Conservation (phyloP, 2,329 filamentous ascomycete species). For the Penicillium sp. region DNA sequence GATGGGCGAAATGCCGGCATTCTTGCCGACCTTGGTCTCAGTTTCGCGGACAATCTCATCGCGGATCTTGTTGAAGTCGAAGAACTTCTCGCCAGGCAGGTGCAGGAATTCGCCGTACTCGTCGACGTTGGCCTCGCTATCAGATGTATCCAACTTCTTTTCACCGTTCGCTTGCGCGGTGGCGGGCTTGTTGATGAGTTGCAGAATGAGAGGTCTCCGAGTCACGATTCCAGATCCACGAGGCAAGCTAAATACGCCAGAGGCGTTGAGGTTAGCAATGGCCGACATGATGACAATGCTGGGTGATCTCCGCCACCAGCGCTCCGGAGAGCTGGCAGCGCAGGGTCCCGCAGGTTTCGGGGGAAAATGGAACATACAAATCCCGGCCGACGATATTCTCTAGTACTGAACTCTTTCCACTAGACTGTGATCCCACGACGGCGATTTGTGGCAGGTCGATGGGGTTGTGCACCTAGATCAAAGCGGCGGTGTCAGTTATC, state of each 20-base stretch:
- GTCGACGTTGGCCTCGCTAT: conserved; percentile 87
- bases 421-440: conserved; percentile 97
- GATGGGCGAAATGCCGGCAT: conserved; percentile 92
- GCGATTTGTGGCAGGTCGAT: conserved; percentile 98
- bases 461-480: conserved; percentile 83
- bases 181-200: conserved; percentile 89
- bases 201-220: conserved; percentile 90
- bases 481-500: conserved; percentile 33
- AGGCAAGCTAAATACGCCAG: conserved; percentile 68
- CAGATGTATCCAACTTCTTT: conserved; percentile 67
- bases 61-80: conserved; percentile 97
- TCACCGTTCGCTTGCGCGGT: conserved; percentile 70
- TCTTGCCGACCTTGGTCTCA: conserved; percentile 92
- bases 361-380: conserved; percentile 77
- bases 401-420: conserved; percentile 97
- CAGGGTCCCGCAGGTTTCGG: not conserved
- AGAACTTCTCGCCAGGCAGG: conserved; percentile 95
- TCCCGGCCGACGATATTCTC: conserved; percentile 99
- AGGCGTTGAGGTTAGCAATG: conserved; percentile 30
- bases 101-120: conserved; percentile 99
- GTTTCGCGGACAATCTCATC: conserved; percentile 98
- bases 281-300: conserved; percentile 19
- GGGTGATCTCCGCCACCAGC: conserved; percentile 15
- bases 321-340: conserved; percentile 6
- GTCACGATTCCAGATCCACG: conserved; percentile 98